phyloP scores from a whole-genome alignment of 176 grass and related monocot genomes.

The Alopecurus myosuroides region DNA sequence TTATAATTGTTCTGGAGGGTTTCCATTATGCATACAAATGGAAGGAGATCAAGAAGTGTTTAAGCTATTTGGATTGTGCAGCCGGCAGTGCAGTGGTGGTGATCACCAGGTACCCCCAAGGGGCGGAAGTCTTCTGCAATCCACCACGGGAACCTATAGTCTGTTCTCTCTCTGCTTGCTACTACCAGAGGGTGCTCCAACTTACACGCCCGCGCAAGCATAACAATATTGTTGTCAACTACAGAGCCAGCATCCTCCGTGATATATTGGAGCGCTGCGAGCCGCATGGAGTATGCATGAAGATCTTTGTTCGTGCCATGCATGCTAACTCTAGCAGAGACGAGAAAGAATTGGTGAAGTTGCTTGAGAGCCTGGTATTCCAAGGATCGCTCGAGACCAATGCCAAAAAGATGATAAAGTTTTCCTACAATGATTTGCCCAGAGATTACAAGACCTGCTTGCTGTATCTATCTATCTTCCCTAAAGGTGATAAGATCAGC shows the following conservation, averaged over 20 bases:
- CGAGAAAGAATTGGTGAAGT: background rate
- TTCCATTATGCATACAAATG: background rate
- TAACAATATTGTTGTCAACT: too few relatives aligned
- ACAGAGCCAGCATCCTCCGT: background rate
- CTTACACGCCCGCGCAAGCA: constrained; percentile 1
- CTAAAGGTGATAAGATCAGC: background rate
- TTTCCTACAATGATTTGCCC: background rate
- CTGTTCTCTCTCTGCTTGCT: background rate
- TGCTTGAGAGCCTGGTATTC: background rate
- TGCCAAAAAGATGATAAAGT: background rate
- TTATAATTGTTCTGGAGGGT: background rate
- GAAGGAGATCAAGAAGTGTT: background rate
- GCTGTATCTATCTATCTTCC: constrained; percentile 2
- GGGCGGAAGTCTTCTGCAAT: background rate
- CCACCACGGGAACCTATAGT: background rate
- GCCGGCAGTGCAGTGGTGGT: background rate
- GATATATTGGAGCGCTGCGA: background rate
- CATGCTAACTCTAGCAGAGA: background rate
- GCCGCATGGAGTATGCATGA: background rate
- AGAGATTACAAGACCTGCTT: background rate
- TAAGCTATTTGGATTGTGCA: background rate
- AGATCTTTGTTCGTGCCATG: background rate
- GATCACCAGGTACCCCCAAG: background rate
- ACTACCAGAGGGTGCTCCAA: background rate
- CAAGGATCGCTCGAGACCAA: background rate